Evolutionary conservation across 495 filamentous ascomycete genomes (phyloP).

Genomic region (Aspergillus panamensis): DNA sequence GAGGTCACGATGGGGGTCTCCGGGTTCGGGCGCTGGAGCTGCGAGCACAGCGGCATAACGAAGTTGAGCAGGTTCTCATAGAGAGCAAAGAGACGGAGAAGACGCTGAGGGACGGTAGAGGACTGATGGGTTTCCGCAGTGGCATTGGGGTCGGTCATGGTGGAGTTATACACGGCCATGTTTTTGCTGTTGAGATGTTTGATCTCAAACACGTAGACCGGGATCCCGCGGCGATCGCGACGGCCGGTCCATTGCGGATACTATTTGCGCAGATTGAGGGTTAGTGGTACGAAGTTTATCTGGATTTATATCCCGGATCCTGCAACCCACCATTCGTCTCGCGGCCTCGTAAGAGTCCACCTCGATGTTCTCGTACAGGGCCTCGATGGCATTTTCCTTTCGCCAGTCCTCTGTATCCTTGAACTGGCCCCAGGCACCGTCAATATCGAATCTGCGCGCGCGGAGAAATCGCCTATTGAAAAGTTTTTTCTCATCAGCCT

Average conservation of each 20-base stretch:
- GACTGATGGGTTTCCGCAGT: slow-evolving; percentile 56
- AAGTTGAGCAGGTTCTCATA: slow-evolving; percentile 90
- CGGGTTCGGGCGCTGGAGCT: slow-evolving; percentile 65
- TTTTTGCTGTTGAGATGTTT: slow-evolving; percentile 75
- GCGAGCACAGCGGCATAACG: slow-evolving; percentile 75
- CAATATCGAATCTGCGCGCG: slow-evolving; percentile 67
- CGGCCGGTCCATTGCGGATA: slow-evolving; percentile 93
- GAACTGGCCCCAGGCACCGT: slow-evolving; percentile 78
- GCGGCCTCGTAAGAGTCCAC: slow-evolving; percentile 77
- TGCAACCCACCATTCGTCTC: slow-evolving; percentile 61
- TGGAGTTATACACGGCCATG: slow-evolving; percentile 68
- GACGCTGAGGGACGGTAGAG: slow-evolving; percentile 54
- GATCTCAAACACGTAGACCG: slow-evolving; percentile 85
- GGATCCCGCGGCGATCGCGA: slow-evolving; percentile 82
- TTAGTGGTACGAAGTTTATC: slow-evolving; percentile 1
- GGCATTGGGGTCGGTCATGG: slow-evolving; percentile 49
- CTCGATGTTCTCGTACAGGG: slow-evolving; percentile 74
- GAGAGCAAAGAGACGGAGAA: slow-evolving; percentile 77
- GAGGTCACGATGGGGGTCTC: slow-evolving; percentile 78
- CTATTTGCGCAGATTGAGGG: slow-evolving; percentile 34
- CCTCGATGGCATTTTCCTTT: slow-evolving; percentile 68
- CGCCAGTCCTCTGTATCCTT: slow-evolving; percentile 87
- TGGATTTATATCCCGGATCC: neutral
- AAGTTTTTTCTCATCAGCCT: neutral
- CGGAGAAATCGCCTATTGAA: slow-evolving; percentile 68